Conservation (phyloP, 305 asterid genomes). For the Vinca major region DNA sequence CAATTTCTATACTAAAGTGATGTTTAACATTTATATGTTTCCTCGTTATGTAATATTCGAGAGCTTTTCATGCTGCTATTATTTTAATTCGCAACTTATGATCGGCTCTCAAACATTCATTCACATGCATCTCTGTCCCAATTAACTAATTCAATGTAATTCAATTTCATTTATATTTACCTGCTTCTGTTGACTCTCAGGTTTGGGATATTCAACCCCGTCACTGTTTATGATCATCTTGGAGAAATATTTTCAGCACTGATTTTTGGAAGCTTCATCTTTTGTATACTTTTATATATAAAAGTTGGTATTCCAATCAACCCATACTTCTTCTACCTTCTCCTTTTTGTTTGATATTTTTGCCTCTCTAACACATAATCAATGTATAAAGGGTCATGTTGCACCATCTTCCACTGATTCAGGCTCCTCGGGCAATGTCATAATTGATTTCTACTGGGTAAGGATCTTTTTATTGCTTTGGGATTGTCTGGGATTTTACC, state of each 20-base stretch:
- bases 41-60: not conserved
- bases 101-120: not conserved
- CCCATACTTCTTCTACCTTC: conserved; percentile 8
- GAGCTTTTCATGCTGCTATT: not conserved
- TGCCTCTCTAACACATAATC: conserved; percentile 29
- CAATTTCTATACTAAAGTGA: not conserved
- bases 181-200: conserved; percentile 30
- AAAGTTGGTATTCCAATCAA: conserved; percentile 42
- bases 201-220: conserved; percentile 82
- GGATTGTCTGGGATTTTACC: not conserved
- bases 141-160: not conserved
- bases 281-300: conserved; percentile 67
- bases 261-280: conserved; percentile 72
- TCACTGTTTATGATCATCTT: conserved; percentile 71
- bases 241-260: conserved; percentile 89
- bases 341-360: conserved; percentile 2
- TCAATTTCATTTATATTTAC: not conserved
- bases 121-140: not conserved
- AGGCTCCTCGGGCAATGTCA: conserved; percentile 79
- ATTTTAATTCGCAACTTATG: not conserved
- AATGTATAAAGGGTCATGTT: conserved; percentile 53
- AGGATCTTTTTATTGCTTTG: conserved; percentile 22
- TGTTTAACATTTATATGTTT: not conserved
- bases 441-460: conserved; percentile 90
- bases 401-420: conserved; percentile 87